These are phyloP conservation scores for Pyrrhoderma lamaoense DNA, from an alignment of 1,284 basidiomycete genomes.

Conservation along the genomic window DNA sequence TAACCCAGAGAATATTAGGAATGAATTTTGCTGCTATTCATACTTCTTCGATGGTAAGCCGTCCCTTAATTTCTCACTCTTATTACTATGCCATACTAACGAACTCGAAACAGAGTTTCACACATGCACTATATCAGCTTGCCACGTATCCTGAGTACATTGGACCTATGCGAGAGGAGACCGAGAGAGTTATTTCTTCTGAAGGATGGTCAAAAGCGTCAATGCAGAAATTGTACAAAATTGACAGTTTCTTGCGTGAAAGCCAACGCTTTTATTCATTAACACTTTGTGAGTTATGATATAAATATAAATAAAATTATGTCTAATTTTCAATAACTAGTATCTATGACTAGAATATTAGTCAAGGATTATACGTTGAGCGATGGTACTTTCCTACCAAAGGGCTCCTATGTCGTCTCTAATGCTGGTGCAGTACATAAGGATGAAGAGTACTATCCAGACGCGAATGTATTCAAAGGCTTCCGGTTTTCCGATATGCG, in stretches of 20 bases:
- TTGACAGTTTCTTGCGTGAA: constrained; percentile 45
- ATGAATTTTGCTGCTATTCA: constrained; percentile 33
- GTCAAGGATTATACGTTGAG: constrained; percentile 34
- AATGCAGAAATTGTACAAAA: constrained; percentile 34
- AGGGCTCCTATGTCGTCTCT: constrained; percentile 27
- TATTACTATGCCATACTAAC: background rate
- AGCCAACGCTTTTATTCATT: constrained; percentile 30
- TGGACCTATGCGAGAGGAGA: constrained; percentile 36
- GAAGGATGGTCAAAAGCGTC: constrained; percentile 41
- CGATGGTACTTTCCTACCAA: constrained; percentile 35
- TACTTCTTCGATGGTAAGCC: constrained; percentile 28
- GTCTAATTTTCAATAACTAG: constrained; percentile 20
- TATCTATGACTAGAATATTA: constrained; percentile 27
- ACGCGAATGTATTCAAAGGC: constrained; percentile 26
- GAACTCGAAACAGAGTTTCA: constrained; percentile 25
- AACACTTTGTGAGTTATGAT: background rate
- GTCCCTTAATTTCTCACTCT: background rate
- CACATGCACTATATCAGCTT: constrained; percentile 32
- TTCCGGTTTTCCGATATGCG: constrained; percentile 34
- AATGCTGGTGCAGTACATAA: constrained; percentile 24
- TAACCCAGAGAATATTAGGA: constrained; percentile 23
- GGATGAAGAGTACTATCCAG: constrained; percentile 24
- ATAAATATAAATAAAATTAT: background rate
- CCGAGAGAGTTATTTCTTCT: constrained; percentile 29
- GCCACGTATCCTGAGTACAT: constrained; percentile 31